Percentiles rank a stretch among this genome's conserved stretches.
phyloP scores from a whole-genome alignment of 306 rosid species.

The Cicer arietinum region DNA sequence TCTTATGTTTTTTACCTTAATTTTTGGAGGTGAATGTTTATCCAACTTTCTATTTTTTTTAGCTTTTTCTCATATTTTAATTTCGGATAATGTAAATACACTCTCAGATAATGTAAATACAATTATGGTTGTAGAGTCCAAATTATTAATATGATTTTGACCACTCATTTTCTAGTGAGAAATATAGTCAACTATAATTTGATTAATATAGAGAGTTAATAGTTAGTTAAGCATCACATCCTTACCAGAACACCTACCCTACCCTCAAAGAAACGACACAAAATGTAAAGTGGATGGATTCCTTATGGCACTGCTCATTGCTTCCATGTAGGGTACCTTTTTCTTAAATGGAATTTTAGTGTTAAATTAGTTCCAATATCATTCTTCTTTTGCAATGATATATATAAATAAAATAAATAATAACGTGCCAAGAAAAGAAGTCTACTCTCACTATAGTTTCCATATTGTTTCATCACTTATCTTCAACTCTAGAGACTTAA shows the following conservation, averaged over 20 bases:
- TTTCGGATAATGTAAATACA: no score
- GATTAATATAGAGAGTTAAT: constrained; percentile 23
- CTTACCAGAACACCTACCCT: constrained; percentile 35
- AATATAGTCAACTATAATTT: no score
- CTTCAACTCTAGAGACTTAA: neutral
- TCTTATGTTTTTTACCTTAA: no score
- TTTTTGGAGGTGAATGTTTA: no score
- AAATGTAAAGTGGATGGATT: constrained; percentile 36
- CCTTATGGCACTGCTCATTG: constrained; percentile 37
- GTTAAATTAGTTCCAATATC: constrained; percentile 32
- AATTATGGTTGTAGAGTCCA: no score
- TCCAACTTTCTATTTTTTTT: no score
- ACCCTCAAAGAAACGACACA: constrained; percentile 43
- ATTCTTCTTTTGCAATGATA: constrained; percentile 40
- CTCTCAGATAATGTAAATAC: no score
- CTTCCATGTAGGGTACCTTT: constrained; percentile 49
- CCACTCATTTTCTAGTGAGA: constrained; percentile 38
- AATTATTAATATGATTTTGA: neutral
- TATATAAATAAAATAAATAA: neutral
- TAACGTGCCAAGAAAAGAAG: neutral
- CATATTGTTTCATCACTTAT: neutral
- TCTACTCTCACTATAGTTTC: neutral
- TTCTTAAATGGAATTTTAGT: constrained; percentile 26
- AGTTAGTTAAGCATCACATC: constrained; percentile 22
- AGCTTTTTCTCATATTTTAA: no score